Conservation (phyloP, 2,329 filamentous ascomycete genomes). For the Tetracladium maxilliforme region DNA sequence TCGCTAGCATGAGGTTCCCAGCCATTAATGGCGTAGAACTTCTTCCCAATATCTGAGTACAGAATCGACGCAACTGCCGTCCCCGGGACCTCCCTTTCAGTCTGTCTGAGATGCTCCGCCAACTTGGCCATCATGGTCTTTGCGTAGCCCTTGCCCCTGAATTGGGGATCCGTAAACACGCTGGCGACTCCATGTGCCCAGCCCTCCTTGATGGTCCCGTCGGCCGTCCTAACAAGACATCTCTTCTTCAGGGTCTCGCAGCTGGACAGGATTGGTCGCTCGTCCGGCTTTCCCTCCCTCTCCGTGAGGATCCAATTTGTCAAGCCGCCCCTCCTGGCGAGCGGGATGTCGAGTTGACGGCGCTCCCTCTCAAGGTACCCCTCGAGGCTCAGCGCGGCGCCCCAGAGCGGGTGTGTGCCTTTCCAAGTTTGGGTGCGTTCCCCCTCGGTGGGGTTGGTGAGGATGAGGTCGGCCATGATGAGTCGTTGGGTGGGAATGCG, state of each 20-base stretch:
- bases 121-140: constrained; percentile 59
- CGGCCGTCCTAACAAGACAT: constrained; percentile 28
- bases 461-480: constrained; percentile 26
- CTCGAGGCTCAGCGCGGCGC: constrained; percentile 33
- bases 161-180: constrained; percentile 58
- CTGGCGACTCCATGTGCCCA: constrained; percentile 63
- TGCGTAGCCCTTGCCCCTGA: constrained; percentile 62
- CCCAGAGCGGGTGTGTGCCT: constrained; percentile 42
- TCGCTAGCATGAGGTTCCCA: constrained; percentile 64
- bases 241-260: constrained; percentile 51
- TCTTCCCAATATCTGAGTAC: constrained; percentile 75
- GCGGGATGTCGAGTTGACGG: constrained; percentile 39
- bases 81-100: constrained; percentile 17
- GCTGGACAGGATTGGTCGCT: constrained; percentile 41
- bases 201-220: constrained; percentile 31
- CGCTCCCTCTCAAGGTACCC: constrained; percentile 45
- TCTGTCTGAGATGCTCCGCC: constrained; percentile 35
- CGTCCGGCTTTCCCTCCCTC: constrained; percentile 16
- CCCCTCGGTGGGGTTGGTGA: constrained; percentile 38
- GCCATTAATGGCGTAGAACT: constrained; percentile 63
- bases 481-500: too few species aligned
- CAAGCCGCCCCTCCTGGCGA: constrained; percentile 42
- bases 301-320: constrained; percentile 51
- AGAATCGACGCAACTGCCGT: constrained; percentile 58
- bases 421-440: constrained; percentile 41